These are phyloP conservation scores for Cladophialophora immunda DNA, from an alignment of 2,329 filamentous ascomycete genomes.

Conservation along the genomic window DNA sequence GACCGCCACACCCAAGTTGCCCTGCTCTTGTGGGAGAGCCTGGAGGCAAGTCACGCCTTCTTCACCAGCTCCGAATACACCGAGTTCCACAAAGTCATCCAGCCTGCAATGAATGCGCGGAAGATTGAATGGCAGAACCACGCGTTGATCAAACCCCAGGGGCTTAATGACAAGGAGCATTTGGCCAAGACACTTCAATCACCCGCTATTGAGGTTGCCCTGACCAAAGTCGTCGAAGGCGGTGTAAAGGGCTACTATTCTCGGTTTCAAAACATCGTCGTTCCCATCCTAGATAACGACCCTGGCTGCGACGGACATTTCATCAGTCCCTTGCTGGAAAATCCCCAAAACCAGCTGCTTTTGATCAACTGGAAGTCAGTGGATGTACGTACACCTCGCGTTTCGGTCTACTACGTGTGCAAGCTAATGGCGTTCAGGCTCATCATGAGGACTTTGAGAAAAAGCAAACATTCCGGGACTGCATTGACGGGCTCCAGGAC, in stretches of 20 bases:
- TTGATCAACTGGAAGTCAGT: constrained; percentile 32
- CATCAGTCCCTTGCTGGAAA: constrained; percentile 28
- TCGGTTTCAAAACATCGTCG: constrained; percentile 25
- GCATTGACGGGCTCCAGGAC: constrained; percentile 32
- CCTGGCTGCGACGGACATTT: constrained; percentile 29
- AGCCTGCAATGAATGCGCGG: constrained; percentile 29
- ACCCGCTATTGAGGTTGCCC: constrained; percentile 29
- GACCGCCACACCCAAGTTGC: constrained; percentile 30
- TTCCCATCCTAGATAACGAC: constrained; percentile 24
- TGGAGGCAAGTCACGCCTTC: constrained; percentile 26
- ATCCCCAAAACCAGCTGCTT: constrained; percentile 29
- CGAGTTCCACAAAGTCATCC: constrained; percentile 27
- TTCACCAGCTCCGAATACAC: constrained; percentile 27
- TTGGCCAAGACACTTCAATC: constrained; percentile 15
- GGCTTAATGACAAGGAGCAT: constrained; percentile 21
- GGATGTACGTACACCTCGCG: constrained; percentile 19
- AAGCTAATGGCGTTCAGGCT: constrained; percentile 13
- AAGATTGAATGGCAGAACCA: constrained; percentile 30
- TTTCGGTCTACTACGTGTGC: not conserved
- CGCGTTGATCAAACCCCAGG: constrained; percentile 13
- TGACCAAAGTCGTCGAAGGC: constrained; percentile 32
- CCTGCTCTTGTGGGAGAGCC: constrained; percentile 22
- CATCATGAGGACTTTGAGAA: constrained; percentile 34
- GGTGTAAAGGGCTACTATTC: constrained; percentile 28
- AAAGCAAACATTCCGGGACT: constrained; percentile 22